Percentiles rank a stretch among this genome's conserved stretches.
phyloP scores from a whole-genome alignment of 176 grass and related monocot species.

The Triticum timopheevii region DNA sequence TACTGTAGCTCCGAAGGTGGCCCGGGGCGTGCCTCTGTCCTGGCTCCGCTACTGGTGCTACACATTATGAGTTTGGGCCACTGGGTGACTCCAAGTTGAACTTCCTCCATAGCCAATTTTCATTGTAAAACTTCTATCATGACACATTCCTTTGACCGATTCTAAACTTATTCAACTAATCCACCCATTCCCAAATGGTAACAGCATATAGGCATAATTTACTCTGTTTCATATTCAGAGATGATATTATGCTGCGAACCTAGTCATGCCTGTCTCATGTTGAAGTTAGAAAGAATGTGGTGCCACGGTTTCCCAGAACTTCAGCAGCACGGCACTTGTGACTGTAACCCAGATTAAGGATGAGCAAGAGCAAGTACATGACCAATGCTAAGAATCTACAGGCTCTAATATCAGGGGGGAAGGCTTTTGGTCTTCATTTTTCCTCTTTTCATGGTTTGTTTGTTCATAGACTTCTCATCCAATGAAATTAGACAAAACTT shows the following conservation, averaged over 20 bases:
- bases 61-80: not conserved
- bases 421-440: not conserved
- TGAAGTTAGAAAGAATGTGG: not conserved
- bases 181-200: not conserved
- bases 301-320: not conserved
- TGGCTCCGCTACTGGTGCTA: too few species aligned
- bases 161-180: not conserved
- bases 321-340: not conserved
- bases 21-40: too few species aligned
- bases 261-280: not conserved
- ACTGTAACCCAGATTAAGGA: not conserved
- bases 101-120: not conserved
- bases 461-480: not conserved
- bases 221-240: not conserved
- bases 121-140: slow-evolving; percentile 2
- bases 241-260: not conserved
- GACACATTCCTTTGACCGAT: not conserved
- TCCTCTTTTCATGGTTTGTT: not conserved
- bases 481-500: not conserved
- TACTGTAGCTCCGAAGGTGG: too few species aligned
- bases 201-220: not conserved
- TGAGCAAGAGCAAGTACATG: not conserved
- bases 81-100: not conserved
- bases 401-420: not conserved
- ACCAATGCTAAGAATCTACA: not conserved